Evolutionary conservation across 2,329 filamentous ascomycete species (phyloP).

Genomic region (Pseudogymnoascus sp.): DNA sequence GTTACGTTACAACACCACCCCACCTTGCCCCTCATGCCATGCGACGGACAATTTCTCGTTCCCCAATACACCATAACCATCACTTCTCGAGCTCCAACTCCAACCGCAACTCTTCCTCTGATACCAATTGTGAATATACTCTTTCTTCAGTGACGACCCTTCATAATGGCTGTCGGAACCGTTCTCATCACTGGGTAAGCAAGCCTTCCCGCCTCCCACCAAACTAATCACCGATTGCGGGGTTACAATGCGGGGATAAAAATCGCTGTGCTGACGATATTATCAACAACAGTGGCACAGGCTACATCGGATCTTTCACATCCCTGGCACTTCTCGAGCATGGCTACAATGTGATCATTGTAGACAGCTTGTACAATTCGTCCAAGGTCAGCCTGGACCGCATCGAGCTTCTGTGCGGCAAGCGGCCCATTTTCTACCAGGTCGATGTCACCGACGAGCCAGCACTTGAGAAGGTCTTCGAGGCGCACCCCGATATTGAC

Average conservation of each 20-base stretch:
- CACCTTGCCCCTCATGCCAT: slow-evolving; percentile 7
- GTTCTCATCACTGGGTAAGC: slow-evolving; percentile 83
- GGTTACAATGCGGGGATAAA: slow-evolving; percentile 7
- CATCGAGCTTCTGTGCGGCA: slow-evolving; percentile 87
- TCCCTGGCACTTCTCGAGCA: slow-evolving; percentile 83
- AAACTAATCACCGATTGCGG: slow-evolving; percentile 12
- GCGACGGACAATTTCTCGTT: background rate
- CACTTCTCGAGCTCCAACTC: background rate
- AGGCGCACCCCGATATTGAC: slow-evolving; percentile 85
- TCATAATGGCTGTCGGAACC: slow-evolving; percentile 69
- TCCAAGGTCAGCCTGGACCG: slow-evolving; percentile 85
- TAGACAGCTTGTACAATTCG: slow-evolving; percentile 96
- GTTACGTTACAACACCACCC: background rate
- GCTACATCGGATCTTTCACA: slow-evolving; percentile 99
- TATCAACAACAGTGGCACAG: slow-evolving; percentile 64
- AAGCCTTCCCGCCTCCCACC: slow-evolving; percentile 6
- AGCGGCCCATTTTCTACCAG: slow-evolving; percentile 76
- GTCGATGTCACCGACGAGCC: slow-evolving; percentile 81
- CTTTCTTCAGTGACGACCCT: slow-evolving; percentile 11
- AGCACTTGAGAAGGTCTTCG: slow-evolving; percentile 77
- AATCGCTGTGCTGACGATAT: slow-evolving; percentile 23
- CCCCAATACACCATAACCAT: background rate
- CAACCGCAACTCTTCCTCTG: background rate
- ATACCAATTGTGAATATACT: slow-evolving; percentile 15
- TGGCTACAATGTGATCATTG: slow-evolving; percentile 92